Conservation (phyloP, 352 stramenopile genomes). For the Phytopythium aichiense region DNA sequence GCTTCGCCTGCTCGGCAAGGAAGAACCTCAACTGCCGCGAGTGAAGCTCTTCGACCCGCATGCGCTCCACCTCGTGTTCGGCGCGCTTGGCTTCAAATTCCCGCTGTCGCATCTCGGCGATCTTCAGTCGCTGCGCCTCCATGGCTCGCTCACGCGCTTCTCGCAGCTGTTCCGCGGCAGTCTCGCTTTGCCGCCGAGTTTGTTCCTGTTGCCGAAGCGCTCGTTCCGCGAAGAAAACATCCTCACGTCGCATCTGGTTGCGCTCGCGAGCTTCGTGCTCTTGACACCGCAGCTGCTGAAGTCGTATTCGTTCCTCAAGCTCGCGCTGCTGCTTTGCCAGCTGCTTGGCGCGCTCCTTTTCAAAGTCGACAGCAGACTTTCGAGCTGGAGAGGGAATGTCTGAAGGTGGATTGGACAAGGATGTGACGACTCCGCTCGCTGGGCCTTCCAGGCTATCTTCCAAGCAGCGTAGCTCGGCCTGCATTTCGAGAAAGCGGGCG, state of each 20-base stretch:
- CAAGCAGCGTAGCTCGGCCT: slow-evolving; percentile 21
- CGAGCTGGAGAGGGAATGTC: not conserved
- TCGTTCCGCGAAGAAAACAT: slow-evolving; percentile 49
- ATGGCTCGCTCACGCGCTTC: slow-evolving; percentile 20
- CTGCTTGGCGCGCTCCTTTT: not conserved
- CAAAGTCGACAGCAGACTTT: not conserved
- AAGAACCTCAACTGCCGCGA: slow-evolving; percentile 37
- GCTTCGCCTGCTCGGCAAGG: slow-evolving; percentile 25
- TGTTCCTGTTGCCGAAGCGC: slow-evolving; percentile 36
- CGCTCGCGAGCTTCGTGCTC: not conserved
- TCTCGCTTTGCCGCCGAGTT: slow-evolving; percentile 14
- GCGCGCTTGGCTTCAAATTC: slow-evolving; percentile 33
- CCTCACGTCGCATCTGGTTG: slow-evolving; percentile 41
- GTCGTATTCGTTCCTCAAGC: slow-evolving; percentile 21
- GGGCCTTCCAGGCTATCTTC: slow-evolving; percentile 1
- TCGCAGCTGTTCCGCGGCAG: slow-evolving; percentile 8
- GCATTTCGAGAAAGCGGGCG: slow-evolving; percentile 22
- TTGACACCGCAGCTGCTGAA: slow-evolving; percentile 14
- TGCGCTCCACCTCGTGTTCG: slow-evolving; percentile 25
- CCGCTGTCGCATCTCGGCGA: slow-evolving; percentile 36
- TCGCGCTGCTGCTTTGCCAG: slow-evolving; percentile 6
- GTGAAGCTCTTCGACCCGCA: slow-evolving; percentile 50
- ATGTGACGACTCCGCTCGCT: not conserved
- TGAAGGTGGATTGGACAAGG: not conserved
- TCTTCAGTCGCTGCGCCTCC: slow-evolving; percentile 39